These are phyloP conservation scores for Pittosporum tobira DNA, from an alignment of 129 eudicot genomes.

Conservation along the genomic window DNA sequence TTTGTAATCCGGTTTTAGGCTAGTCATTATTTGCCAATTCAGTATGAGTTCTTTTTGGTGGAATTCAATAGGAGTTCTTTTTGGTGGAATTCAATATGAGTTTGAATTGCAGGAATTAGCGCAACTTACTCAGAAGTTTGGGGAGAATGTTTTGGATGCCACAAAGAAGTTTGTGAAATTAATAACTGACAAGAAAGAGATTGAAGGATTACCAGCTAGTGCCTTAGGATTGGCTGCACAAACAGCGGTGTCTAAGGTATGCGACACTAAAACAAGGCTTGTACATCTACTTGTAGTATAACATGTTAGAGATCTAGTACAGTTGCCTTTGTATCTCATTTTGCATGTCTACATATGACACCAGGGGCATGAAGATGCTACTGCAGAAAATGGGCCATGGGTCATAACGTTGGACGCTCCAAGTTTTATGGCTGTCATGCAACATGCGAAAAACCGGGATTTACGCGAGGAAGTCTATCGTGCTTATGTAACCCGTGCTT, in stretches of 20 bases:
- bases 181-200: constrained; percentile 69
- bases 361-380: constrained; percentile 96
- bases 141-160: constrained; percentile 85
- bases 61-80: no score
- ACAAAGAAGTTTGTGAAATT: constrained; percentile 82
- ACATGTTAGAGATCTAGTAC: background rate
- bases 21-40: background rate
- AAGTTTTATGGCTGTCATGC: constrained; percentile 87
- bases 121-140: constrained; percentile 71
- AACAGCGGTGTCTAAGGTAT: constrained; percentile 89
- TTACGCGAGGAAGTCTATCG: constrained; percentile 91
- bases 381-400: constrained; percentile 96
- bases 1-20: no score
- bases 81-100: no score
- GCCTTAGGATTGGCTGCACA: constrained; percentile 92
- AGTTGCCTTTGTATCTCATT: background rate
- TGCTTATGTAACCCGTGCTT: constrained; percentile 81
- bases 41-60: no score
- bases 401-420: constrained; percentile 90
- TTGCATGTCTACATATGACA: constrained; percentile 4
- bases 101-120: constrained; percentile 61
- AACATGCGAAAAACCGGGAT: constrained; percentile 77
- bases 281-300: constrained; percentile 2
- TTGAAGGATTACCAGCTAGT: constrained; percentile 87
- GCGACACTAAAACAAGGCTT: no score